phyloP scores from a whole-genome alignment of 2,329 filamentous ascomycete genomes.

The Penicillium sp. region DNA sequence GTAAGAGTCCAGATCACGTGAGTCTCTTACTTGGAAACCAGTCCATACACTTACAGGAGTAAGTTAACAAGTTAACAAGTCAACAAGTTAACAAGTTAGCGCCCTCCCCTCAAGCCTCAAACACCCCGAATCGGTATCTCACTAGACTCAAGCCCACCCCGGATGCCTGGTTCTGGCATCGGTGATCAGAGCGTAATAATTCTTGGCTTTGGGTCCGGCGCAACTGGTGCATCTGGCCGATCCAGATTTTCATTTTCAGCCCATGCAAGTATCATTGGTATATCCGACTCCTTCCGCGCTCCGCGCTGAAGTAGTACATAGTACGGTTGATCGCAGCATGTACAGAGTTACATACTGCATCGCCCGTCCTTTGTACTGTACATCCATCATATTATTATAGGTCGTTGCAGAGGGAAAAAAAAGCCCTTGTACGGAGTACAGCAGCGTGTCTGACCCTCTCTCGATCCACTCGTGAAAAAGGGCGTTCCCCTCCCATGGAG shows the following conservation, averaged over 20 bases:
- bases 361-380: not conserved
- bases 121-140: not conserved
- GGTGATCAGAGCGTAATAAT: conserved; percentile 11
- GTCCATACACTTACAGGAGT: too few relatives aligned
- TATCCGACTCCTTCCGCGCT: conserved; percentile 35
- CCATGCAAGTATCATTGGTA: conserved; percentile 16
- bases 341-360: not conserved
- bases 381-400: conserved; percentile 30
- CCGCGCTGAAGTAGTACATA: not conserved
- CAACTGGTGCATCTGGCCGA: conserved; percentile 6
- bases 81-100: not conserved
- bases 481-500: conserved; percentile 3
- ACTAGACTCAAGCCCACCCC: not conserved
- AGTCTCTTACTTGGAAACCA: not conserved
- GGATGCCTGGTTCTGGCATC: conserved; percentile 3
- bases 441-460: conserved; percentile 22
- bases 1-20: not conserved
- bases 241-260: conserved; percentile 17
- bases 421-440: conserved; percentile 27
- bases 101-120: not conserved
- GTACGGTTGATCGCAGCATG: conserved; percentile 12
- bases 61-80: too few relatives aligned
- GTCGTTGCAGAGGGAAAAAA: conserved; percentile 21
- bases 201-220: conserved; percentile 17
- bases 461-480: conserved; percentile 20